Percentiles rank a stretch among this genome's conserved stretches.
These are phyloP conservation scores for Phytophthora lateralis DNA, from an alignment of 352 stramenopile species.

Conservation along the genomic window DNA sequence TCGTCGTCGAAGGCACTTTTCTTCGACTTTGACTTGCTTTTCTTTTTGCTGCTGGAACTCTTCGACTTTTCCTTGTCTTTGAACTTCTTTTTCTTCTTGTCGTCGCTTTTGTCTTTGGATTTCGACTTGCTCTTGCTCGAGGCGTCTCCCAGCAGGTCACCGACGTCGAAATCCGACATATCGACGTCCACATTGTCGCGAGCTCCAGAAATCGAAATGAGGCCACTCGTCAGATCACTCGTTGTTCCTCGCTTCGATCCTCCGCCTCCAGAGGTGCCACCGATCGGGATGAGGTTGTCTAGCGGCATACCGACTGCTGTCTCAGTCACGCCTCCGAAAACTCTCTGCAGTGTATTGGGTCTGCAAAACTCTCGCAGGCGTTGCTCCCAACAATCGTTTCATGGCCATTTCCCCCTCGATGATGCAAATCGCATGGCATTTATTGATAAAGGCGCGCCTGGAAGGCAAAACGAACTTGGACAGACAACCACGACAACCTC, in stretches of 20 bases:
- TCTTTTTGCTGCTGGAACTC: conserved; percentile 34
- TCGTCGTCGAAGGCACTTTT: conserved; percentile 38
- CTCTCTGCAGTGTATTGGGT: neutral
- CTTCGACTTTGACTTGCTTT: conserved; percentile 59
- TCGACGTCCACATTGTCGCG: conserved; percentile 49
- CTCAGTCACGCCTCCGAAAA: neutral
- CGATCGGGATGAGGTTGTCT: conserved; percentile 60
- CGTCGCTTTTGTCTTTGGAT: conserved; percentile 37
- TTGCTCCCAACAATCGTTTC: conserved; percentile 13
- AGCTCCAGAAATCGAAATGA: conserved; percentile 55
- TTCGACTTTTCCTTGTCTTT: conserved; percentile 38
- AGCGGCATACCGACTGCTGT: conserved; percentile 39
- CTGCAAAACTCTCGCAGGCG: neutral
- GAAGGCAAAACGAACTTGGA: conserved; percentile 3
- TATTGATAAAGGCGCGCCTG: neutral
- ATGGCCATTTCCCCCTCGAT: neutral
- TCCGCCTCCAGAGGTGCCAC: conserved; percentile 13
- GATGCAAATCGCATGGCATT: conserved; percentile 4
- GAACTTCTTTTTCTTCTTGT: conserved; percentile 43
- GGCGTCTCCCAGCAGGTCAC: conserved; percentile 57
- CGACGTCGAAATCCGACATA: conserved; percentile 62
- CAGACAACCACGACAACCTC: neutral
- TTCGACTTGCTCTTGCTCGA: conserved; percentile 31
- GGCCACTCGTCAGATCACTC: conserved; percentile 59
- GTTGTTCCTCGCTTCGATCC: conserved; percentile 10